These are phyloP conservation scores for Epichloe bromicola DNA, from an alignment of 2,329 filamentous ascomycete species.

Conservation along the genomic window DNA sequence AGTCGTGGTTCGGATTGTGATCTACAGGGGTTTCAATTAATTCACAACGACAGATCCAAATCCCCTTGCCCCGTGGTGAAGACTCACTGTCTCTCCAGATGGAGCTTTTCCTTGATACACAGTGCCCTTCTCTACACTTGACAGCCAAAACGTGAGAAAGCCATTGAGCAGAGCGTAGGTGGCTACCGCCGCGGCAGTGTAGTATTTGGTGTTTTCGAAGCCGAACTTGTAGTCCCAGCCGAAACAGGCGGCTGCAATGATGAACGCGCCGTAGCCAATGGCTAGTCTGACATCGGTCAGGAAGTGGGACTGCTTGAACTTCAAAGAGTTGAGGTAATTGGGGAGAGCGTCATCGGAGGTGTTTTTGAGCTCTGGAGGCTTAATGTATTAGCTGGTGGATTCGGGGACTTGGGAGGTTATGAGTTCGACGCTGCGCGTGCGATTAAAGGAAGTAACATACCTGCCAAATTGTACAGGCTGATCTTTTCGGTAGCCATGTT, in stretches of 20 bases:
- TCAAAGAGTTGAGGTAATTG: slow-evolving; percentile 82
- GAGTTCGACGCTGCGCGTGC: neutral
- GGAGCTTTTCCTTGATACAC: slow-evolving; percentile 64
- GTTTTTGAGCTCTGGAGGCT: slow-evolving; percentile 72
- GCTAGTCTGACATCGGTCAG: slow-evolving; percentile 72
- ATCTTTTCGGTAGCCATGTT: slow-evolving; percentile 40
- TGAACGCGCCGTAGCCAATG: slow-evolving; percentile 72
- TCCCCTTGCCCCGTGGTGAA: neutral
- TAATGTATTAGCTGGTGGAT: neutral
- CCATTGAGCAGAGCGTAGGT: slow-evolving; percentile 71
- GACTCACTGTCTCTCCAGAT: slow-evolving; percentile 50
- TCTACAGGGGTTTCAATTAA: slow-evolving; percentile 29
- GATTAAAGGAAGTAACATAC: slow-evolving; percentile 23
- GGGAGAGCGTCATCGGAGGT: slow-evolving; percentile 89
- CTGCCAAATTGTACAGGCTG: slow-evolving; percentile 53
- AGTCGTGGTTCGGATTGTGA: slow-evolving; percentile 58
- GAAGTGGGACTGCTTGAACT: slow-evolving; percentile 68
- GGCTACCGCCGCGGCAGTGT: slow-evolving; percentile 66
- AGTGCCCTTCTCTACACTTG: slow-evolving; percentile 65
- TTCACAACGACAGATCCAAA: neutral
- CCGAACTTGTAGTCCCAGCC: slow-evolving; percentile 83
- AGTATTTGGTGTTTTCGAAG: slow-evolving; percentile 74
- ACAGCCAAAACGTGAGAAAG: slow-evolving; percentile 72
- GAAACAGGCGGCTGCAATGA: slow-evolving; percentile 72
- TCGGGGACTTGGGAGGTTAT: neutral